Percentiles rank a stretch among this genome's conserved stretches.
phyloP scores from a whole-genome alignment of 305 asterid genomes.

The Solanum hybrid region DNA sequence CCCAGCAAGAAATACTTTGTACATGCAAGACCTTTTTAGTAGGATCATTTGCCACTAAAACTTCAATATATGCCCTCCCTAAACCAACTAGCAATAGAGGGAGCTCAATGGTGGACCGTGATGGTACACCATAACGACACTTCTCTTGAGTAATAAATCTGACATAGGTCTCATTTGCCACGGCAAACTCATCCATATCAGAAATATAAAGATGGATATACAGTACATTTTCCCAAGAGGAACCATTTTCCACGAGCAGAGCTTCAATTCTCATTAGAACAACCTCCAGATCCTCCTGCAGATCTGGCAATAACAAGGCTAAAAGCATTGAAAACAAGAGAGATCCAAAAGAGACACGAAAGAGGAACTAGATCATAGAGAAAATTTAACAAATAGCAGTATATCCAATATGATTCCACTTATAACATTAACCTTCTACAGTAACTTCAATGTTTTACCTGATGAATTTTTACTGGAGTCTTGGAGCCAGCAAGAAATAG shows the following conservation, averaged over 20 bases:
- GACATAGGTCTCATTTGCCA: constrained; percentile 67
- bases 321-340: constrained; percentile 5
- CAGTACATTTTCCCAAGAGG: constrained; percentile 85
- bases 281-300: constrained; percentile 53
- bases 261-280: constrained; percentile 53
- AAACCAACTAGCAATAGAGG: constrained; percentile 72
- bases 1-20: constrained; percentile 95
- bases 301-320: constrained; percentile 36
- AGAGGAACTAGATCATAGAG: background rate
- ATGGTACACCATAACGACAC: constrained; percentile 91
- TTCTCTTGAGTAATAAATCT: constrained; percentile 77
- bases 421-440: background rate
- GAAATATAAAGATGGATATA: constrained; percentile 79
- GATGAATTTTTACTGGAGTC: constrained; percentile 45
- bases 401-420: background rate
- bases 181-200: constrained; percentile 61
- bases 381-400: background rate
- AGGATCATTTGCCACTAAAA: constrained; percentile 60
- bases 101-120: constrained; percentile 88
- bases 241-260: constrained; percentile 42
- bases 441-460: constrained; percentile 31
- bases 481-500: constrained; percentile 74
- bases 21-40: constrained; percentile 83
- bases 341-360: background rate
- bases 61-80: constrained; percentile 84